Base-by-base conservation (phyloP, 768 basidiomycete genomes). In the Trametes cingulata region DNA sequence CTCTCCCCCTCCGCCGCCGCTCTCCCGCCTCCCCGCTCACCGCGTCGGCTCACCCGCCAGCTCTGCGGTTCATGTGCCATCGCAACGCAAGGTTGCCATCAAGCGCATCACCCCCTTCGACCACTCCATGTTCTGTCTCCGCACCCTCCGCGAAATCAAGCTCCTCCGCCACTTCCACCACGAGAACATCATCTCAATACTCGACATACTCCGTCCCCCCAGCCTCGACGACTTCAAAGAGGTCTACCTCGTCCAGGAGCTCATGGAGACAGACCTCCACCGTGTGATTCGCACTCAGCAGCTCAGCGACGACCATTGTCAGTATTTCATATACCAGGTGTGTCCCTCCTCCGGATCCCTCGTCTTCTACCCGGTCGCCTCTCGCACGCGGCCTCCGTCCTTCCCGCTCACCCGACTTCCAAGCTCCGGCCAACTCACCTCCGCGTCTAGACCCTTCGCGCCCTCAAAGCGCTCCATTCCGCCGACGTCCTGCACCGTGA, bases 311-410 rank as follows among this genome's bases (percentile, higher is more conserved):
- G 95, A 98, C 70, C 95, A 98, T 71, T 89, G 87, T 67, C 94
- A 98, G 74, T 99, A 99, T 73, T 98, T 99, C 71, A 88, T 96
- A 65, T 99, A 99, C 73, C 96, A 98, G 81, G 88, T 86, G 62
- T 50, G 77, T 72, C 58, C 39, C 48, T 42, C 66, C 55, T 48
- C 46, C 52, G 66, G 64, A 29, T 33, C 25, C 39, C 8, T 14
- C 37, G 67, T 52, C 15, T 14, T 48, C 20, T 9, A 12, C 25
- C 41, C 39, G 20, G 8, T 40, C 29, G 22, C 27, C 47, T 27
- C 17, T 22, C n/a, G 62, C 40, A 58, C 50, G 19, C 52, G 41
- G 29, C 41, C 43, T n/a, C 37, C 41, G 49, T 19, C 37, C 33
- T 42, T 25, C 29, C 25, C 48, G 33, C 40, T 19, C 13, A 35